Percentiles rank a stretch among this genome's conserved stretches.
phyloP scores from a whole-genome alignment of 2,329 filamentous ascomycete genomes.

The Daldinia sp. region DNA sequence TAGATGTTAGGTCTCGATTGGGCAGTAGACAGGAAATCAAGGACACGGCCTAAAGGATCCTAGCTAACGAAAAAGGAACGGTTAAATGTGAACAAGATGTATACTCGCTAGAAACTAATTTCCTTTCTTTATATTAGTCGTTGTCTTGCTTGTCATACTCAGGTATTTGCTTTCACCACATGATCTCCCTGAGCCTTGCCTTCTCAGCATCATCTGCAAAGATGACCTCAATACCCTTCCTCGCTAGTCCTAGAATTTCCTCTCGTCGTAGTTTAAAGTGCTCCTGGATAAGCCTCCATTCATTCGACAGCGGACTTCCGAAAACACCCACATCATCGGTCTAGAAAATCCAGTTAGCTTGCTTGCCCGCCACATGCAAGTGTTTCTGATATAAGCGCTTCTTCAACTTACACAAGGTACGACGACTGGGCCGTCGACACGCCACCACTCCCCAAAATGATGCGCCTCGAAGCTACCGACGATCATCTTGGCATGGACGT shows the following conservation, averaged over 20 bases:
- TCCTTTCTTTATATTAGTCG: neutral
- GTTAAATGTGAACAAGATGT: neutral
- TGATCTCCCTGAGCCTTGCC: slow-evolving; percentile 62
- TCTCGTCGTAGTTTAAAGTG: slow-evolving; percentile 71
- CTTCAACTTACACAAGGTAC: slow-evolving; percentile 73
- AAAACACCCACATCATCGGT: slow-evolving; percentile 89
- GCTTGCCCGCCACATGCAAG: neutral
- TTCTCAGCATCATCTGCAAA: slow-evolving; percentile 76
- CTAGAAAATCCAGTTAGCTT: slow-evolving; percentile 55
- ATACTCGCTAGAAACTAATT: neutral
- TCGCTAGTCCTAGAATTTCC: slow-evolving; percentile 67
- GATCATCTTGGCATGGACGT: slow-evolving; percentile 81
- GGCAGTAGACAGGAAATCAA: neutral
- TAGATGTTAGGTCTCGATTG: neutral
- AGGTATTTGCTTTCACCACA: slow-evolving; percentile 55
- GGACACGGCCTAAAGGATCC: neutral
- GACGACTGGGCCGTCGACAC: slow-evolving; percentile 68
- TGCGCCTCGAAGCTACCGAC: slow-evolving; percentile 74
- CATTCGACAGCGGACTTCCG: slow-evolving; percentile 79
- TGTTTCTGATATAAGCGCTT: neutral
- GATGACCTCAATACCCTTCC: slow-evolving; percentile 71
- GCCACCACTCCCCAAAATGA: slow-evolving; percentile 81
- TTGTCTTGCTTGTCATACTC: neutral
- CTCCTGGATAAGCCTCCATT: slow-evolving; percentile 78
- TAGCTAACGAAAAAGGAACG: neutral